These are phyloP conservation scores for Mycena maculata DNA, from an alignment of 768 basidiomycete species.

Conservation along the genomic window DNA sequence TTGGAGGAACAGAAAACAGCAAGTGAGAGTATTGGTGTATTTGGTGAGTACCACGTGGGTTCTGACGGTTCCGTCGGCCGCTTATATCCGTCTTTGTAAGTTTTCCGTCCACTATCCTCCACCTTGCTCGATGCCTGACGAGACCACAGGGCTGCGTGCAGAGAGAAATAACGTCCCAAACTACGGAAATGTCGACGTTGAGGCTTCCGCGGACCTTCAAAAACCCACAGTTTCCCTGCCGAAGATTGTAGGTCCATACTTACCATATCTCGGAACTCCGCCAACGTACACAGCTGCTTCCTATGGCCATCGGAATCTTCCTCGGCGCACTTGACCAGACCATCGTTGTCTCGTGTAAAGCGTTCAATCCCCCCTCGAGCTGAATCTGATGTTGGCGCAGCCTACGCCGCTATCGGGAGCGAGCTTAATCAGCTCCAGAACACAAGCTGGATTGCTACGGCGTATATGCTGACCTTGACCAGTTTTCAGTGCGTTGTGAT, in stretches of 20 bases:
- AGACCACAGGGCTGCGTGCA: slow-evolving; percentile 48
- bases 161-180: slow-evolving; percentile 13
- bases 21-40: too few relatives aligned
- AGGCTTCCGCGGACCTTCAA: slow-evolving; percentile 24
- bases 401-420: slow-evolving; percentile 67
- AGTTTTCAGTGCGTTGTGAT: slow-evolving; percentile 63
- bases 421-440: slow-evolving; percentile 72
- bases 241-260: slow-evolving; percentile 37
- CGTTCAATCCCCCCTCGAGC: neutral
- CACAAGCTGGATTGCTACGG: slow-evolving; percentile 75
- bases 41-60: too few relatives aligned
- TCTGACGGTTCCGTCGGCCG: too few relatives aligned
- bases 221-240: slow-evolving; percentile 21
- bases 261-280: neutral
- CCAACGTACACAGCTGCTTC: slow-evolving; percentile 54
- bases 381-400: slow-evolving; percentile 37
- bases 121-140: slow-evolving; percentile 54
- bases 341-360: slow-evolving; percentile 59
- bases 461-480: slow-evolving; percentile 69
- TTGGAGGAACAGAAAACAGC: too few relatives aligned
- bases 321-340: slow-evolving; percentile 62
- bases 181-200: slow-evolving; percentile 28
- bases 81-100: too few relatives aligned
- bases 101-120: too few relatives aligned
- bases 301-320: slow-evolving; percentile 62